Percentiles rank a stretch among this genome's conserved stretches.
phyloP scores from a whole-genome alignment of 129 eudicot species.

The Ambrosia trifida region DNA sequence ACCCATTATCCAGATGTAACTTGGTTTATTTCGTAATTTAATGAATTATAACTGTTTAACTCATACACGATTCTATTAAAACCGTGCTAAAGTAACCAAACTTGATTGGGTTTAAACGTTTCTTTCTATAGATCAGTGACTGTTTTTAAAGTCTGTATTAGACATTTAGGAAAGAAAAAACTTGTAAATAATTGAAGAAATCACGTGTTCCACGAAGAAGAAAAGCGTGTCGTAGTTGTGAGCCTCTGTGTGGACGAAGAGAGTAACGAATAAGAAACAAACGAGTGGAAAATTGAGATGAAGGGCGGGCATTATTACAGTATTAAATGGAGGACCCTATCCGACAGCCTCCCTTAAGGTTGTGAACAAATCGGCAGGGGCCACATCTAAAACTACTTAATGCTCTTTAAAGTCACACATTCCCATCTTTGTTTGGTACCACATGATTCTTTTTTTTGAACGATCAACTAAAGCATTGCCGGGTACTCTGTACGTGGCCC shows the following conservation, averaged over 20 bases:
- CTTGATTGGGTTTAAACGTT: too few relatives aligned
- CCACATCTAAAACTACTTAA: not conserved
- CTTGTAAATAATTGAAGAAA: not conserved
- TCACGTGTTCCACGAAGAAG: constrained; percentile 26
- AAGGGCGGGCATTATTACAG: not conserved
- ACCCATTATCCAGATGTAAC: too few relatives aligned
- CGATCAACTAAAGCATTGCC: too few relatives aligned
- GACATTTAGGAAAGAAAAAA: not conserved
- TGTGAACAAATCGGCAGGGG: constrained; percentile 20
- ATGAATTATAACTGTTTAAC: too few relatives aligned
- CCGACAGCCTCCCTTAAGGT: constrained; percentile 37
- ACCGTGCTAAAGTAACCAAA: too few relatives aligned
- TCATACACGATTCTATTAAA: too few relatives aligned
- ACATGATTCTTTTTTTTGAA: too few relatives aligned
- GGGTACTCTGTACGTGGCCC: too few relatives aligned
- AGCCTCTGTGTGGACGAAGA: not conserved
- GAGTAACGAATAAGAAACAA: not conserved
- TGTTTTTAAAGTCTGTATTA: too few relatives aligned
- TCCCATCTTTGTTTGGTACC: not conserved
- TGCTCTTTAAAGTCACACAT: not conserved
- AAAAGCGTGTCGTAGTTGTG: constrained; percentile 19
- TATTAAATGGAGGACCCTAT: constrained; percentile 19
- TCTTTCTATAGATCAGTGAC: too few relatives aligned
- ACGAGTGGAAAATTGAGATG: constrained; percentile 13
- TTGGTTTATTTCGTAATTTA: too few relatives aligned